Conservation (phyloP, 164 flowering plant genomes). For the Protea cynaroides region DNA sequence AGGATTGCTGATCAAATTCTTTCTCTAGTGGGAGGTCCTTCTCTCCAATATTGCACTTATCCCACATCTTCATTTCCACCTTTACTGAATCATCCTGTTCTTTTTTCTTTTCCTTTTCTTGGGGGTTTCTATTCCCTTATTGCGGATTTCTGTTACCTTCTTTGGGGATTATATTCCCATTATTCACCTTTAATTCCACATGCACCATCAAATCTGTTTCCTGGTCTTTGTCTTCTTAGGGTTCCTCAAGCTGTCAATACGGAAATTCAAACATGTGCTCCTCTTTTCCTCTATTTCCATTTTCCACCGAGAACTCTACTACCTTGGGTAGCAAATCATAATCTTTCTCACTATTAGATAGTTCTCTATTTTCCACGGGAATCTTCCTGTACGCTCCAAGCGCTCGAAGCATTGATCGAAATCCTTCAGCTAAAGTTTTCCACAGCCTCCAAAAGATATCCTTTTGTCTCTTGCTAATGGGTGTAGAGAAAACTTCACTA, state of each 20-base stretch:
- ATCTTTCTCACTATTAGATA: constrained; percentile 67
- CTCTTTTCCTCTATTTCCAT: no score
- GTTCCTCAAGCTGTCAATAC: constrained; percentile 22
- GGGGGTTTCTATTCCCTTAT: no score
- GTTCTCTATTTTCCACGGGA: constrained; percentile 51
- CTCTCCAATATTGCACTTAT: constrained; percentile 73
- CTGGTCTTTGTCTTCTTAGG: constrained; percentile 20
- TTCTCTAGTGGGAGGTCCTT: constrained; percentile 55
- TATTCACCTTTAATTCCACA: constrained; percentile 20
- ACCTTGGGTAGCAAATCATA: constrained; percentile 84
- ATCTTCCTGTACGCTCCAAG: constrained; percentile 35
- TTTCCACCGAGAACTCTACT: constrained; percentile 59
- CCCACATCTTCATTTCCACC: constrained; percentile 78
- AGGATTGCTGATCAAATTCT: constrained; percentile 50
- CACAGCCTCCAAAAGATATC: no score
- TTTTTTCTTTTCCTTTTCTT: constrained; percentile 15
- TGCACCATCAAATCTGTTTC: constrained; percentile 16
- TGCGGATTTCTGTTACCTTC: no score
- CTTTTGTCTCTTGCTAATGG: no score
- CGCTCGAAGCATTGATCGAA: constrained; percentile 52
- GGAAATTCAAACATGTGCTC: constrained; percentile 29
- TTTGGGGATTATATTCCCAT: constrained; percentile 33
- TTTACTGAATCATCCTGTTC: constrained; percentile 34
- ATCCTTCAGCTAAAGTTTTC: constrained; percentile 49
- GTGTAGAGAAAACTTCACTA: no score